These are phyloP conservation scores for Gracilaria domingensis DNA, from an alignment of 23 red algal species.

Conservation along the genomic window DNA sequence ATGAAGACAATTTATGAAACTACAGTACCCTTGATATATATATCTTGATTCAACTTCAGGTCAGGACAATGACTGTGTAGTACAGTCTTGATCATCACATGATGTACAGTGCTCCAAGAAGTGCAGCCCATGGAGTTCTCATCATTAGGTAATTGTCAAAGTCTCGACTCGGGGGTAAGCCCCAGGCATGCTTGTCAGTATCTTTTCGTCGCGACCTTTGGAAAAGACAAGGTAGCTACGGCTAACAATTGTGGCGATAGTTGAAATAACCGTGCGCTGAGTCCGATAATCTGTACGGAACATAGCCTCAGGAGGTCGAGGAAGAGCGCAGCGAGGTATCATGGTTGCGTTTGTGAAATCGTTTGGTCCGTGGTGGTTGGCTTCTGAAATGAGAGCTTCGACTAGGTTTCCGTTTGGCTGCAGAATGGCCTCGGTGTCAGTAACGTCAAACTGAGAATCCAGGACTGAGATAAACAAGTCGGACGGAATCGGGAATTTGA, in stretches of 20 bases:
- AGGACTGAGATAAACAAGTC: not conserved
- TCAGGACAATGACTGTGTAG: too few species aligned
- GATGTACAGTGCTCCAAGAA: too few species aligned
- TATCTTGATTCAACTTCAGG: too few species aligned
- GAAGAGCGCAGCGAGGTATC: not conserved
- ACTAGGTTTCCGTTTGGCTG: constrained; percentile 21
- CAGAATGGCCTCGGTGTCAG: not conserved
- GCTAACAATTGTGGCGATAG: not conserved
- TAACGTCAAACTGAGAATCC: not conserved
- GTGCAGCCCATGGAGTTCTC: too few species aligned
- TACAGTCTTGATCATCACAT: too few species aligned
- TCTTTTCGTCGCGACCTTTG: not conserved
- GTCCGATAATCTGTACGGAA: constrained; percentile 19
- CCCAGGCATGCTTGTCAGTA: not conserved
- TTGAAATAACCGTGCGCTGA: constrained; percentile 16
- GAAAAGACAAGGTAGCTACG: constrained; percentile 9
- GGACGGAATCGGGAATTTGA: not conserved
- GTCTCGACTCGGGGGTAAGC: constrained; percentile 9
- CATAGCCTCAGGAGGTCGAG: constrained; percentile 5
- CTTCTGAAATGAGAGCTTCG: constrained; percentile 3
- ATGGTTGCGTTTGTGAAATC: constrained; percentile 23
- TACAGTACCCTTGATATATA: too few species aligned
- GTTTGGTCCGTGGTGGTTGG: constrained; percentile 15
- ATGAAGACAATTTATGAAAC: too few species aligned
- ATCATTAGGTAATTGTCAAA: constrained; percentile 1